These are phyloP conservation scores for Coleophoma eucalyptorum DNA, from an alignment of 2,329 filamentous ascomycete species.

Conservation along the genomic window DNA sequence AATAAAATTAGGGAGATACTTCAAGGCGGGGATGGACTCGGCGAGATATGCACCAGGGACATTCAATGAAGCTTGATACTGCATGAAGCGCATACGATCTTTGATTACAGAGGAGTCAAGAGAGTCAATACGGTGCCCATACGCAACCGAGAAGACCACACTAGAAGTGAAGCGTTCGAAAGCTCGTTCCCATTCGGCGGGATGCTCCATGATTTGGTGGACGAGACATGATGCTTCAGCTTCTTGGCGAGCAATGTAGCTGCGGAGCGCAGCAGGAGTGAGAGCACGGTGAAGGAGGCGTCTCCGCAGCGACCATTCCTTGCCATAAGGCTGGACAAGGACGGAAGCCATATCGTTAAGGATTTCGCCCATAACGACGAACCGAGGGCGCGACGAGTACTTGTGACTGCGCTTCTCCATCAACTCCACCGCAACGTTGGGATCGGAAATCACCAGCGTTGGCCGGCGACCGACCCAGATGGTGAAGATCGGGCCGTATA, in stretches of 20 bases:
- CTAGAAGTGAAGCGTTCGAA: conserved; percentile 44
- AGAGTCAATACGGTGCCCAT: conserved; percentile 46
- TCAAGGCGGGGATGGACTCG: conserved; percentile 39
- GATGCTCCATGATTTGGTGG: conserved; percentile 34
- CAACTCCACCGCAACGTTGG: conserved; percentile 36
- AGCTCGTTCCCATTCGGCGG: conserved; percentile 38
- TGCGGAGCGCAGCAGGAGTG: conserved; percentile 35
- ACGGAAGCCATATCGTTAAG: conserved; percentile 35
- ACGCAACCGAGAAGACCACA: conserved; percentile 46
- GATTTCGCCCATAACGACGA: conserved; percentile 41
- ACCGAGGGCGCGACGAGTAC: conserved; percentile 38
- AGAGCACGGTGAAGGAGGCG: conserved; percentile 39
- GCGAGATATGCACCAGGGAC: conserved; percentile 40
- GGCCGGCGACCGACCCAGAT: conserved; percentile 43
- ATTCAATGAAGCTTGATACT: conserved; percentile 42
- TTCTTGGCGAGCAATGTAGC: conserved; percentile 44
- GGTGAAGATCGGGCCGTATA: conserved; percentile 42
- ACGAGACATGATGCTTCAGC: conserved; percentile 43
- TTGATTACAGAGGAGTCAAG: conserved; percentile 41
- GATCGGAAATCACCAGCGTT: conserved; percentile 40
- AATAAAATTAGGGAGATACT: conserved; percentile 37
- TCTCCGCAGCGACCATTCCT: conserved; percentile 39
- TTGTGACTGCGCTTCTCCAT: conserved; percentile 41
- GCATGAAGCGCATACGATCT: conserved; percentile 43
- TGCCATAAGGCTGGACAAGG: conserved; percentile 44